Conservation (phyloP, 2,329 filamentous ascomycete genomes). For the Tricladium varicosporioides region DNA sequence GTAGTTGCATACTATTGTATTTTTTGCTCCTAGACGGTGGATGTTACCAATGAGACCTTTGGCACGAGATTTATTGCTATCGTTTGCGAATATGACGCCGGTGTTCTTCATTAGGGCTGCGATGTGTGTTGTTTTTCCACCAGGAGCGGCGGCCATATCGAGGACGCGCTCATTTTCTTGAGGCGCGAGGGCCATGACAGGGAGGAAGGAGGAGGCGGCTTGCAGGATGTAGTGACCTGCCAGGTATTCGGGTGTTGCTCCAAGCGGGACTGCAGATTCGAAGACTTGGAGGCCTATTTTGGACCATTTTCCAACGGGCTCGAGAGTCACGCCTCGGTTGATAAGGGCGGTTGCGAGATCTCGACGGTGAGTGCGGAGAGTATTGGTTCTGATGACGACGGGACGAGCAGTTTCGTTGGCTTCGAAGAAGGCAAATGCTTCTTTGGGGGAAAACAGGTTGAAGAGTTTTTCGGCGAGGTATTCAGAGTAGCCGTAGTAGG, state of each 20-base stretch:
- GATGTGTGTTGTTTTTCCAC: slow-evolving; percentile 94
- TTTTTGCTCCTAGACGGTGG: slow-evolving; percentile 88
- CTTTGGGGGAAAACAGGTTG: slow-evolving; percentile 84
- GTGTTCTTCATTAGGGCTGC: slow-evolving; percentile 99
- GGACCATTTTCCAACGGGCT: slow-evolving; percentile 97
- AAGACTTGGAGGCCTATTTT: slow-evolving; percentile 98
- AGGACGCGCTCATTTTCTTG: slow-evolving; percentile 90
- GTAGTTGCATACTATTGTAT: slow-evolving; percentile 93
- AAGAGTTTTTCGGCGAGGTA: slow-evolving; percentile 96
- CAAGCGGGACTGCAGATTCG: slow-evolving; percentile 74
- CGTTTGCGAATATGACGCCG: slow-evolving; percentile 92
- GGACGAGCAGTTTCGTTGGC: slow-evolving; percentile 94
- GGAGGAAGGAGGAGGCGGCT: slow-evolving; percentile 92
- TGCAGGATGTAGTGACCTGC: slow-evolving; percentile 98
- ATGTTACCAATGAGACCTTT: slow-evolving; percentile 99
- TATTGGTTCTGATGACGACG: slow-evolving; percentile 96
- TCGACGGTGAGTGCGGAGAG: slow-evolving; percentile 70
- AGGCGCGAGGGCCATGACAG: slow-evolving; percentile 94
- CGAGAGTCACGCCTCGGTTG: slow-evolving; percentile 92
- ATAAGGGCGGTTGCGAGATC: slow-evolving; percentile 92
- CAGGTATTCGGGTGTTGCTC: slow-evolving; percentile 95
- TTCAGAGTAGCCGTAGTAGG: slow-evolving; percentile 94
- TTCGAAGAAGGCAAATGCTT: slow-evolving; percentile 98
- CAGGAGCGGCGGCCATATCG: slow-evolving; percentile 90
- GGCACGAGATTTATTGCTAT: slow-evolving; percentile 87